Percentiles rank a stretch among this genome's conserved stretches.
These are phyloP conservation scores for Cryphonectria naterciae DNA, from an alignment of 2,329 filamentous ascomycete species.

Conservation along the genomic window DNA sequence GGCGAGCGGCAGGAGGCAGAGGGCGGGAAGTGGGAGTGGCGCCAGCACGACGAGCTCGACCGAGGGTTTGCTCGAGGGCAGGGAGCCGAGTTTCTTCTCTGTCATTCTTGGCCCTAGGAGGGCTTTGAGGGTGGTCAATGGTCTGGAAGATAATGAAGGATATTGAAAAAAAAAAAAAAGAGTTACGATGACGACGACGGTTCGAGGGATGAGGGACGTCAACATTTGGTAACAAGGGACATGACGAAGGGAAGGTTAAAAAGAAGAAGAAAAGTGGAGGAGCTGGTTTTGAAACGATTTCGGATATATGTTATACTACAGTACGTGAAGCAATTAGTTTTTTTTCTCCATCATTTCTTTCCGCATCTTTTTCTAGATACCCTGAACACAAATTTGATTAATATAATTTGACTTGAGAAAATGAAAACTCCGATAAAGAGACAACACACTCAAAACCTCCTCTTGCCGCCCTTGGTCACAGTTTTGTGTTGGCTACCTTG, in stretches of 20 bases:
- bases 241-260: background rate
- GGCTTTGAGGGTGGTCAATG: constrained; percentile 67
- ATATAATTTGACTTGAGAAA: background rate
- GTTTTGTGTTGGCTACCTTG: constrained; percentile 15
- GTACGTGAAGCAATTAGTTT: background rate
- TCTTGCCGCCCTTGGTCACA: constrained; percentile 9
- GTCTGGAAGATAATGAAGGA: constrained; percentile 35
- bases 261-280: background rate
- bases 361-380: constrained; percentile 6
- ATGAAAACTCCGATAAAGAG: background rate
- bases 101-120: constrained; percentile 66
- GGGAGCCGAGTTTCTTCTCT: constrained; percentile 67
- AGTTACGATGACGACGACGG: too few relatives aligned
- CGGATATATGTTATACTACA: background rate
- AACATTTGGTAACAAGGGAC: too few relatives aligned
- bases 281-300: background rate
- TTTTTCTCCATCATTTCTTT: background rate
- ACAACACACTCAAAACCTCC: background rate
- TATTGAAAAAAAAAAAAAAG: constrained; percentile 10
- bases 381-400: constrained; percentile 4
- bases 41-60: constrained; percentile 43
- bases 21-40: constrained; percentile 40
- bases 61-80: constrained; percentile 44
- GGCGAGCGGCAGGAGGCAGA: constrained; percentile 31
- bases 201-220: too few relatives aligned